Evolutionary conservation across 2,329 filamentous ascomycete species (phyloP), one percentile per base, ranked within the genome.

Genomic region (Rachicladosporium sp.): DNA sequence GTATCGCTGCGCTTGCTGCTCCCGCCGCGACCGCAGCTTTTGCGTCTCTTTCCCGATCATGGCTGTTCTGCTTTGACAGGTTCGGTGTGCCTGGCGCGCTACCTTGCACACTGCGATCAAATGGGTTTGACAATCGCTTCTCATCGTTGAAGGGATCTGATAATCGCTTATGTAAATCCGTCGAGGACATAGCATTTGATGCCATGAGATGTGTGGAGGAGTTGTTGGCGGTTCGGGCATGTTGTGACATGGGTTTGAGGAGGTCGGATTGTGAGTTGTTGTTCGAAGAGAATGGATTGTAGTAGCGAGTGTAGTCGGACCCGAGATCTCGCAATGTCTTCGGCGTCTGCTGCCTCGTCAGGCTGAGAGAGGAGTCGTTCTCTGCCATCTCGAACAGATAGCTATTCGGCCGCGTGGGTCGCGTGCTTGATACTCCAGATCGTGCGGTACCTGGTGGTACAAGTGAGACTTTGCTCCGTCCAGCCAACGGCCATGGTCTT

Each of bases 301-400:
- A 60, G 47, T 61, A 62, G 35, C 58, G 52, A 41, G 52, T 56
- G 44, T 59, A 62, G 42, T 60, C 58, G 4, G 54, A 49, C 7
- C 59, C 57, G 5, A 62, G 46, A 38, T 62, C 59, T 21, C 52
- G 49, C 10, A 61, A 51, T 7, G 56, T 52, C 34, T 49, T 47
- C 11, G 58, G 58, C 9, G 56, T 56, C 10, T 45, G 43, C 23
- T 42, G 42, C 23, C 50, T 41, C n/a, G 43, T 44, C 29, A 58
- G 43, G 41, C 52, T 58, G 4, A 51, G 38, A 3, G 44, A 46
- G 2, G 55, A 57, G 21, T 49, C 46, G 31, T 46, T 47, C 4
- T 51, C 48, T 9, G 49, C 41, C 34, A 50, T 43, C n/a, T 48
- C 46, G 10, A 46, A 43, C 6, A 43, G 40, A 7, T 44, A 35